These are phyloP conservation scores for Aspergillus eucalypticola DNA, from an alignment of 2,329 filamentous ascomycete species.

Conservation along the genomic window DNA sequence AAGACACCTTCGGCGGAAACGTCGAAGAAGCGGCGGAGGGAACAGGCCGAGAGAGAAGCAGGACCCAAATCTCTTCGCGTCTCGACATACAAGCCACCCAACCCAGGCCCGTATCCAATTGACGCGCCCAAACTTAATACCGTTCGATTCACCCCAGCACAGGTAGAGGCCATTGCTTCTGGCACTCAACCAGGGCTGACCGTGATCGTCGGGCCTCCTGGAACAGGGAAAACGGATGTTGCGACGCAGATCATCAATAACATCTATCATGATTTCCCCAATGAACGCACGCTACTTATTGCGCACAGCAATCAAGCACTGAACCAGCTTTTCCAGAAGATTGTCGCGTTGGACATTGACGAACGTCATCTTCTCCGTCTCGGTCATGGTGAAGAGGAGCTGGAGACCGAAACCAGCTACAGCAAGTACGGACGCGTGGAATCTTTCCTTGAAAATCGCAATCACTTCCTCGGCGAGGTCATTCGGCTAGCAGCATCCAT, in stretches of 20 bases:
- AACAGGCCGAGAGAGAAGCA: constrained; percentile 66
- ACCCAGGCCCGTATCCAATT: constrained; percentile 83
- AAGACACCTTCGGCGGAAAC: constrained; percentile 58
- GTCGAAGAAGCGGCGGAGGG: constrained; percentile 85
- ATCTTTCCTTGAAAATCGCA: constrained; percentile 87
- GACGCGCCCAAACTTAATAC: constrained; percentile 79
- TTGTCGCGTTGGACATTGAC: constrained; percentile 93
- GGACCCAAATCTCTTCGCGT: constrained; percentile 71
- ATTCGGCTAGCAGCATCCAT: constrained; percentile 82
- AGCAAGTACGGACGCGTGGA: constrained; percentile 95
- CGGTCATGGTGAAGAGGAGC: constrained; percentile 92
- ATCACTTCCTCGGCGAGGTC: constrained; percentile 77
- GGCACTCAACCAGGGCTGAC: constrained; percentile 93
- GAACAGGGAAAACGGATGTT: constrained; percentile 98
- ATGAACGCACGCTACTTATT: constrained; percentile 85
- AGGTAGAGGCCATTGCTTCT: constrained; percentile 89
- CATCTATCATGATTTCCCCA: constrained; percentile 96
- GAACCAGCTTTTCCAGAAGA: constrained; percentile 97
- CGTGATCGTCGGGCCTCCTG: constrained; percentile 89
- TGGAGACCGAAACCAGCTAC: constrained; percentile 82
- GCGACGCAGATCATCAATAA: constrained; percentile 98
- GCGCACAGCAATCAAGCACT: constrained; percentile 97
- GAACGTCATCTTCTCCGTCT: constrained; percentile 88
- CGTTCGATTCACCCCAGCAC: constrained; percentile 85
- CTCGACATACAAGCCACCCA: constrained; percentile 85